Base-by-base conservation (phyloP, 2,329 filamentous ascomycete species). In the Pseudonectria buxi region DNA sequence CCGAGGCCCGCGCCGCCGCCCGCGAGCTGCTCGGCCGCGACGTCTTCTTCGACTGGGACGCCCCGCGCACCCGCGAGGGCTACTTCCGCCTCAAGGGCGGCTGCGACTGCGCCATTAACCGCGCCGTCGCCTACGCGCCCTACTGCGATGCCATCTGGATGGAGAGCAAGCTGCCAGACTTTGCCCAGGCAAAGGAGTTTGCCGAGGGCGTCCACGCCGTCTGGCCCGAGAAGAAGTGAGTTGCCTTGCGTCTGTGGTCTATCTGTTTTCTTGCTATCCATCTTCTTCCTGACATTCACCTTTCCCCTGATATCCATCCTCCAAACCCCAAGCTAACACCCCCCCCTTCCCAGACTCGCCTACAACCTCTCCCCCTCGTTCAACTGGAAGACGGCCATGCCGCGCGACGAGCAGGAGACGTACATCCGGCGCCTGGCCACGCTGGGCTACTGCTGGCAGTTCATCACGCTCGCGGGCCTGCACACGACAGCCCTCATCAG, bases 331-430 rank as follows among this genome's bases (percentile, higher is more conserved):
- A 10, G 32, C 44, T 54, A 42, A 53, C 41, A 31, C 24, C 36
- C 40, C 16, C 9, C 7, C 6, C n/a, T n/a, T 4, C 26, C 14
- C 49, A 92, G 86, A 62, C 83, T 98, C 41, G 84, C 92, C 5
- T 98, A 98, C 73, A 98, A 98, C 73, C 82, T 98, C 46, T 95
- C 88, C 0, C 92, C 92, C 22, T 95, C 88, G 4, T 98, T 98
- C 83, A 98, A 98, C 78, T 98, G 92, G 92, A 96, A 96, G 73
- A 76, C 88, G 39, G 92, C 90, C 53, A 95, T 95, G 89, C 75
- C 86, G 29, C 79, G 84, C 48, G 73, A 76, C 35, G 90, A 96
- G 62, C 92, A 98, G 68, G 87, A 95, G 69, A 98, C 92, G 14
- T 98, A 96, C 70, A 98, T 98, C 69, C 72, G 81, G 45, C 86